Evolutionary conservation across 805 yeast species (phyloP), one percentile per base, ranked within the genome.

Genomic region (Cyberlindnera meyerae): DNA sequence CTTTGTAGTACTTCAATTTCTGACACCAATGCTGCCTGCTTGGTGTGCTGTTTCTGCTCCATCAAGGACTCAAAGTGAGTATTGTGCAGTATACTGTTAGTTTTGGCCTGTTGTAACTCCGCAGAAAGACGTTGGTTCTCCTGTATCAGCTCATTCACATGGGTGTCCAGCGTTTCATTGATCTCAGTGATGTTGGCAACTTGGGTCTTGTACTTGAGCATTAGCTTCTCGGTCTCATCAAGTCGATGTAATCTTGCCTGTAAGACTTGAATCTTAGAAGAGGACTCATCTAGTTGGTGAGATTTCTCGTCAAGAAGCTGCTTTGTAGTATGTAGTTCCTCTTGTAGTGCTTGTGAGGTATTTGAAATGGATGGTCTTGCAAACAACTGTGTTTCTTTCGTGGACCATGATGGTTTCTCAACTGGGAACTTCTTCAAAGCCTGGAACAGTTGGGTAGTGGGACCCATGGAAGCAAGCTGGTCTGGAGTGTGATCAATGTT

Each of bases 1-100:
- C 61, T 60, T 35, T 70, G 60, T 28, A 77, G 54, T 14, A 65
- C 52, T 3, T 58, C 50, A 9, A 75, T 63, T 48, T 75, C 77
- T 24, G 70, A 69, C 0, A 71, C 45, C 12, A 74, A 47, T 2
- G 64, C 62, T 27, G 63, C 44, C 26, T 60, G 62, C 4, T 55
- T 61, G 4, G 57, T 51, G 27, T 49, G 51, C 18, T 60, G 52
- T 31, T 58, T 56, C 41, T 65, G 70, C 6, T 61, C 54, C 11
- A 60, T 39, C 8, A 66, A 40, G 24, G 57, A 51, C 3, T 55
- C 57, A 37, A 70, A 67, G 4, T 50, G 50, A 3, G 59, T 57
- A 22, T 53, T 51, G 17, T 47, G 45, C 24, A 58, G n/a, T 7
- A 49, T 17, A 17, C 44, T 45, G 15, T 48, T 43, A 24, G 47